Conservation (phyloP, 2,329 filamentous ascomycete species). For the Ophiocordyceps sinensis region DNA sequence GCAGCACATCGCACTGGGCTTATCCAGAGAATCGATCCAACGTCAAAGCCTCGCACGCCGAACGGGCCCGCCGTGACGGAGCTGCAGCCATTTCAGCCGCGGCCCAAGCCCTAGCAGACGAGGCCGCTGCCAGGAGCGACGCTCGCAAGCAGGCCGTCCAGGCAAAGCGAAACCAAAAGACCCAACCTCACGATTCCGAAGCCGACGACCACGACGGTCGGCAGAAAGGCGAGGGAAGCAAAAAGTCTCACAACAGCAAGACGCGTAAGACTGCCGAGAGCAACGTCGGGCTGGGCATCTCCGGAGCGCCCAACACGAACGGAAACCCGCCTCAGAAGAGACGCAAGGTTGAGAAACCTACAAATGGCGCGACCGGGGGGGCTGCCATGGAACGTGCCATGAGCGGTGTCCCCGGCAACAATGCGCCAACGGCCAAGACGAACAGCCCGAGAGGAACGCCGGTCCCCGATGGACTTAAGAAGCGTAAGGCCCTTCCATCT, state of each 20-base stretch:
- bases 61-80: slow-evolving; percentile 65
- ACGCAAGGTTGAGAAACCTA: slow-evolving; percentile 63
- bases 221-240: slow-evolving; percentile 32
- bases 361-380: slow-evolving; percentile 22
- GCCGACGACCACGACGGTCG: slow-evolving; percentile 53
- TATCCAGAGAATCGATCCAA: slow-evolving; percentile 68
- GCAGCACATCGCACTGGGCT: slow-evolving; percentile 87
- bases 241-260: slow-evolving; percentile 51
- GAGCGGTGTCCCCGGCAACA: slow-evolving; percentile 39
- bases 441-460: slow-evolving; percentile 58
- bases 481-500: slow-evolving; percentile 48
- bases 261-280: slow-evolving; percentile 45
- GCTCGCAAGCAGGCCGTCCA: slow-evolving; percentile 69
- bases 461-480: slow-evolving; percentile 55
- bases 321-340: slow-evolving; percentile 53
- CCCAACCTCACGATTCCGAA: slow-evolving; percentile 61
- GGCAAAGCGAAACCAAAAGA: slow-evolving; percentile 58
- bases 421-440: slow-evolving; percentile 39
- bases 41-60: slow-evolving; percentile 47
- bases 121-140: slow-evolving; percentile 73
- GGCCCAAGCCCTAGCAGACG: slow-evolving; percentile 63
- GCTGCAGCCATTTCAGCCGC: slow-evolving; percentile 65
- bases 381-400: slow-evolving; percentile 53
- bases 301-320: slow-evolving; percentile 35
- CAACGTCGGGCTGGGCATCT: slow-evolving; percentile 51